A percentile compares a stretch with the other conserved stretches of the same genome.
These are phyloP conservation scores for Wickerhamomyces subpelliculosus DNA, from an alignment of 805 yeast species.

Conservation along the genomic window DNA sequence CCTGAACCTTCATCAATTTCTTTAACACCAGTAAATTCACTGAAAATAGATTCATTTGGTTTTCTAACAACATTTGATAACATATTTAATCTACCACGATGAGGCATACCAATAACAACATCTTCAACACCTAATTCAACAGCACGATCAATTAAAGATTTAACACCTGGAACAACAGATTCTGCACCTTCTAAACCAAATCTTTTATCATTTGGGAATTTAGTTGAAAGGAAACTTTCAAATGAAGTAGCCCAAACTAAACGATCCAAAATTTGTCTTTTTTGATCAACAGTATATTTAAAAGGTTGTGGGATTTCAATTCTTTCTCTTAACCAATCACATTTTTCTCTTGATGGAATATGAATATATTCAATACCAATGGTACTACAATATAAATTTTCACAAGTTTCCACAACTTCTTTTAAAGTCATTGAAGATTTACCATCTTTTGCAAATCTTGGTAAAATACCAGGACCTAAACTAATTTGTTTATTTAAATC, in stretches of 20 bases:
- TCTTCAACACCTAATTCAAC: conserved; percentile 93
- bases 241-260: conserved; percentile 94
- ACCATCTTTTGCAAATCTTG: conserved; percentile 70
- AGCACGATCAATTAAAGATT: conserved; percentile 88
- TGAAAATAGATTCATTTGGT: conserved; percentile 95
- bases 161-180: conserved; percentile 93
- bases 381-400: conserved; percentile 75
- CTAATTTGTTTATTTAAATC: conserved; percentile 81
- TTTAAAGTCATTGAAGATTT: conserved; percentile 59
- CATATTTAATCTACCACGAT: conserved; percentile 98
- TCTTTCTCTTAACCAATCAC: conserved; percentile 98
- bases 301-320: conserved; percentile 87
- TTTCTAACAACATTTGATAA: conserved; percentile 97
- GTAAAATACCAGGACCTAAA: conserved; percentile 96
- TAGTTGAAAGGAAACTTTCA: conserved; percentile 86
- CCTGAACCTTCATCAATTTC: conserved; percentile 95
- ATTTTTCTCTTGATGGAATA: conserved; percentile 89
- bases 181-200: conserved; percentile 99
- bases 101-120: conserved; percentile 98
- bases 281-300: conserved; percentile 79
- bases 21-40: conserved; percentile 90
- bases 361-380: conserved; percentile 96
- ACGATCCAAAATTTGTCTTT: conserved; percentile 93
- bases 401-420: conserved; percentile 75
- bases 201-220: conserved; percentile 97